phyloP scores from a whole-genome alignment of 2,329 filamentous ascomycete genomes.

The Blumeria hordei region DNA sequence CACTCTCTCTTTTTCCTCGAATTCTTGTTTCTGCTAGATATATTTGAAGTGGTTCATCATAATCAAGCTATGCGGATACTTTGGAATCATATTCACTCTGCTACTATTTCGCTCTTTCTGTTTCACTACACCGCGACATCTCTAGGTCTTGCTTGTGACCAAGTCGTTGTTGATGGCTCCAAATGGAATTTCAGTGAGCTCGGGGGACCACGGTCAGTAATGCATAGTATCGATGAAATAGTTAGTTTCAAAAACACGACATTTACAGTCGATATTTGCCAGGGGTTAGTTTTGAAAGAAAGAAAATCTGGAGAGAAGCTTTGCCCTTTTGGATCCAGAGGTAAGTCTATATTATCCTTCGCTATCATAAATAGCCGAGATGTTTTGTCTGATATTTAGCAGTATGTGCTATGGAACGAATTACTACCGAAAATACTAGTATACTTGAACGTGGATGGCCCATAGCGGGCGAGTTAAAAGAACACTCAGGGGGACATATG shows the following conservation, averaged over 20 bases:
- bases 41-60: no score
- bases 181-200: conserved; percentile 40
- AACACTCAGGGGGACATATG: conserved; percentile 31
- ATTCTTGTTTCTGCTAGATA: no score
- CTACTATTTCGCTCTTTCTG: no score
- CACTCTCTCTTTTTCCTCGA: no score
- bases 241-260: conserved; percentile 44
- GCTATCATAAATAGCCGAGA: neutral
- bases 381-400: neutral
- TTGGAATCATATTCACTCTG: no score
- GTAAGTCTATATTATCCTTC: conserved; percentile 20
- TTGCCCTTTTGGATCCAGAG: conserved; percentile 46
- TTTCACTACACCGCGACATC: neutral
- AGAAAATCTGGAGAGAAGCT: conserved; percentile 28
- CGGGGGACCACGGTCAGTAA: conserved; percentile 42
- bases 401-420: conserved; percentile 55
- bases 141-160: conserved; percentile 32
- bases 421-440: conserved; percentile 23
- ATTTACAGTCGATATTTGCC: conserved; percentile 60
- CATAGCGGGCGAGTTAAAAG: conserved; percentile 47
- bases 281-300: conserved; percentile 35
- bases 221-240: conserved; percentile 24
- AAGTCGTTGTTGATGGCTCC: conserved; percentile 31
- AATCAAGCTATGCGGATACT: no score
- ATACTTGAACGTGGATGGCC: conserved; percentile 34